A percentile compares a stretch with the other conserved stretches of the same genome.
These are phyloP conservation scores for Xylaria cubensis DNA, from an alignment of 495 filamentous ascomycete species.

Conservation along the genomic window DNA sequence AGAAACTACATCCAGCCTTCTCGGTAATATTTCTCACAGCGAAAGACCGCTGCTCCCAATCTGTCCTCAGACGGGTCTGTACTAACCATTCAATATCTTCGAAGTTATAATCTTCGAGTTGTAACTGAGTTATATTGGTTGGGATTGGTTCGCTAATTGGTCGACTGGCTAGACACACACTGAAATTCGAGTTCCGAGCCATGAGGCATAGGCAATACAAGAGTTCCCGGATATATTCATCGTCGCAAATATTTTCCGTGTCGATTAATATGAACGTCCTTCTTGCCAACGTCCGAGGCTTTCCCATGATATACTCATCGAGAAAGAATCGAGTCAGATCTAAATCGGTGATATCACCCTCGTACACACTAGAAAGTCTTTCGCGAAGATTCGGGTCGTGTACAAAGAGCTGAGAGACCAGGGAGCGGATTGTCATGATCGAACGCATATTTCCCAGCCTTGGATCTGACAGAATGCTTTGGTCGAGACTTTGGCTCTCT, in stretches of 20 bases:
- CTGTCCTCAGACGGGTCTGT: conserved; percentile 42
- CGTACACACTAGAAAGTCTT: conserved; percentile 34
- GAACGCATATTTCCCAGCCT: conserved; percentile 3
- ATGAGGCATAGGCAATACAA: conserved; percentile 40
- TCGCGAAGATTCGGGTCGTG: conserved; percentile 43
- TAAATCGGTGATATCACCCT: conserved; percentile 38
- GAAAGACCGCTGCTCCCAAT: conserved; percentile 43
- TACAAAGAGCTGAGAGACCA: conserved; percentile 44
- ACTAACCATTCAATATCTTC: conserved; percentile 46
- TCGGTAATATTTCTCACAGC: conserved; percentile 37
- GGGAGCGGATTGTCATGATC: conserved; percentile 41
- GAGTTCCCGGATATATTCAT: conserved; percentile 41
- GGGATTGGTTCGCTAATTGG: conserved; percentile 32
- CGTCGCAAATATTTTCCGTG: conserved; percentile 39
- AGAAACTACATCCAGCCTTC: conserved; percentile 44
- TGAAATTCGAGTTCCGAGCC: conserved; percentile 47
- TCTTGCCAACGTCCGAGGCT: conserved; percentile 35
- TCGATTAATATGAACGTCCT: conserved; percentile 49
- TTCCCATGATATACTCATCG: conserved; percentile 44
- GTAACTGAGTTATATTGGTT: conserved; percentile 38
- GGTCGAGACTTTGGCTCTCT: conserved; percentile 34
- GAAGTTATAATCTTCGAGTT: conserved; percentile 43
- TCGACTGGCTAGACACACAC: conserved; percentile 43
- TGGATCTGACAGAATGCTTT: not conserved
- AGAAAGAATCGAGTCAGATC: conserved; percentile 45